These are phyloP conservation scores for Puccinia triticina DNA, from an alignment of 1,284 basidiomycete species.

Conservation along the genomic window DNA sequence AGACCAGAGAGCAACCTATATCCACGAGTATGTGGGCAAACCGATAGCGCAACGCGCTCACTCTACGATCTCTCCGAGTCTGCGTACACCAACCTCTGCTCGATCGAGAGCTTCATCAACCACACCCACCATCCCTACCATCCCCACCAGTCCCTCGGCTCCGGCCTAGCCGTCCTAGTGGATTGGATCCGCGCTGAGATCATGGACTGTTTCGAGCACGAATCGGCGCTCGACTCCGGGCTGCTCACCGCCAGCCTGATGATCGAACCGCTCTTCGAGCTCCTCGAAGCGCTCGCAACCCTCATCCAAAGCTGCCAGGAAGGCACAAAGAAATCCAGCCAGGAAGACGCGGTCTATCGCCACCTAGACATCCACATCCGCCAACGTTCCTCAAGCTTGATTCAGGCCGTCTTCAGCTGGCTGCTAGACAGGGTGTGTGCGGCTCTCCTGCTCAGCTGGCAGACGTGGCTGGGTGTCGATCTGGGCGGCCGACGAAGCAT, in stretches of 20 bases:
- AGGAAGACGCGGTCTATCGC: conserved; percentile 34
- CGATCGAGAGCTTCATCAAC: conserved; percentile 38
- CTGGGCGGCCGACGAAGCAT: conserved; percentile 10
- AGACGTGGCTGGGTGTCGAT: conserved; percentile 48
- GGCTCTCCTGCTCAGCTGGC: conserved; percentile 36
- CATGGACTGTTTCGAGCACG: conserved; percentile 27
- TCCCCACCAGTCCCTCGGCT: conserved; percentile 17
- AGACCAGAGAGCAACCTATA: neutral
- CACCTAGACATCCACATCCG: conserved; percentile 9
- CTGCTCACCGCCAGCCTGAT: conserved; percentile 13
- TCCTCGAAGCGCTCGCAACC: conserved; percentile 5
- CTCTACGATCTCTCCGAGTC: conserved; percentile 10
- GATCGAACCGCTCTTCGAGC: conserved; percentile 16
- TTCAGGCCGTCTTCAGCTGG: conserved; percentile 46
- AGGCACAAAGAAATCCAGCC: neutral
- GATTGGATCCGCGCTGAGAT: conserved; percentile 35
- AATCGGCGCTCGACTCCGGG: conserved; percentile 1
- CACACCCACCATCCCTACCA: conserved; percentile 22
- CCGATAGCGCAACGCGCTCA: conserved; percentile 10
- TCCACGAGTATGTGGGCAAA: conserved; percentile 22
- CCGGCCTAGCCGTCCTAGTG: conserved; percentile 6
- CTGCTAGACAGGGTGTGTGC: conserved; percentile 38
- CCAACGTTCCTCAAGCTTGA: conserved; percentile 7
- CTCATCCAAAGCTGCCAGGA: conserved; percentile 22
- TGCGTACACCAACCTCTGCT: conserved; percentile 1